Percentiles rank a stretch among this genome's conserved stretches.
These are phyloP conservation scores for Fusarium sp. DNA, from an alignment of 2,329 filamentous ascomycete genomes.

Conservation along the genomic window DNA sequence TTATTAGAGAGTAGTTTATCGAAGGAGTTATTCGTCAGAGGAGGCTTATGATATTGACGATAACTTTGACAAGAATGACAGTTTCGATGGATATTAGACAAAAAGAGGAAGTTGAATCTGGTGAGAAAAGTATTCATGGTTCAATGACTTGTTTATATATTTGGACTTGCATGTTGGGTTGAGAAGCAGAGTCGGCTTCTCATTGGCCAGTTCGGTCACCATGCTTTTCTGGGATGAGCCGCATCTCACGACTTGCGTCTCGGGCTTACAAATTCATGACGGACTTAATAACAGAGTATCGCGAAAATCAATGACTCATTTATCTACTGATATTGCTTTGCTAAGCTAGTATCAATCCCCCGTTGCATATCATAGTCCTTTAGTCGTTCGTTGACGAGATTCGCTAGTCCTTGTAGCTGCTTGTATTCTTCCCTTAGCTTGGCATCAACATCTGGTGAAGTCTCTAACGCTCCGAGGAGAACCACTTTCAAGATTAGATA, in stretches of 20 bases:
- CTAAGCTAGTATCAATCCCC: neutral
- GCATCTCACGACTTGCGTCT: neutral
- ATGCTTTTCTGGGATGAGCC: neutral
- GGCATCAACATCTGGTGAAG: slow-evolving; percentile 37
- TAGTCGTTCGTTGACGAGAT: slow-evolving; percentile 42
- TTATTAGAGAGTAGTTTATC: fast-evolving
- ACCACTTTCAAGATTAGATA: slow-evolving; percentile 46
- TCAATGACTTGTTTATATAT: slow-evolving; percentile 5
- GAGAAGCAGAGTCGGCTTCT: neutral
- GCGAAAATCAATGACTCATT: fast-evolving
- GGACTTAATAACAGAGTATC: neutral
- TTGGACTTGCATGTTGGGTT: neutral
- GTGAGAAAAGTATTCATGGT: neutral
- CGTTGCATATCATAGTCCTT: slow-evolving; percentile 40
- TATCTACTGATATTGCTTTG: neutral
- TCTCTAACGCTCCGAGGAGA: slow-evolving; percentile 46
- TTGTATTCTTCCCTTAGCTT: slow-evolving; percentile 45
- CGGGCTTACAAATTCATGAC: neutral
- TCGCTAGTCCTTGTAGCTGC: slow-evolving; percentile 43
- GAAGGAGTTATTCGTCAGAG: neutral
- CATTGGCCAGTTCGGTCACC: slow-evolving; percentile 31
- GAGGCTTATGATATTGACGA: neutral
- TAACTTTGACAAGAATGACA: neutral
- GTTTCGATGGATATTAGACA: fast-evolving
- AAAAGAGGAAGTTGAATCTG: neutral